Evolutionary conservation across 1,139 yeast genomes (phyloP), one percentile per base, ranked within the genome.

Genomic region (Yamadazyma blattariae): DNA sequence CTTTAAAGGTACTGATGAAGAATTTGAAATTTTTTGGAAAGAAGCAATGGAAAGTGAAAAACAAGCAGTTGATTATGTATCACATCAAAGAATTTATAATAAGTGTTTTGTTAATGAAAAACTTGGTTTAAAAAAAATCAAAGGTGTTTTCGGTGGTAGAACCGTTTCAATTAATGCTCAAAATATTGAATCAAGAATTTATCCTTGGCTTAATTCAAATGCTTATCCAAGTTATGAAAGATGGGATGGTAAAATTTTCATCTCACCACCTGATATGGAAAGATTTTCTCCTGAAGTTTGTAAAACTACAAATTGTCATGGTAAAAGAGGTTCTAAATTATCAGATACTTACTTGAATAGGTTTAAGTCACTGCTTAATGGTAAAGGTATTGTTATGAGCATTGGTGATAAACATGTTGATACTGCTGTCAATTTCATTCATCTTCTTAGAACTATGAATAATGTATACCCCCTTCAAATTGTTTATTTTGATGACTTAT

Each of bases 381-480:
- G 78, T 2, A 65, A 56, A 45, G 82, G 82, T 25, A 62, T 79
- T 14, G 81, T 74, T 0, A 47, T 78, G 16, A 67, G 80, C 4
- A 67, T 77, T 27, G 56, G 64, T 14, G 70, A 73, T 42, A 39
- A 47, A 2, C 74, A 74, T 42, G 67, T 65, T 5, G 61, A 61
- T 8, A 74, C 73, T 41, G 57, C 79, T 17, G 54, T 64, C 3
- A 68, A 61, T 35, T 59, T 76, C 21, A 53, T 79, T 9, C 61
- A 64, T 14, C 52, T 74, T 1, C 54, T 79, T 25, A 57, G 82
- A 38, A 65, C 70, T 3, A 52, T 68, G 27, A 61, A 64, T 27
- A 77, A 74, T 42, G 56, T 57, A 18, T 58, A 67, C 19, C 84
- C 84, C 1, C 66, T 79, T 37, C 80, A 79, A 56, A 64, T 79